A percentile compares a stretch with the other conserved stretches of the same genome.
phyloP scores from a whole-genome alignment of 805 yeast species.

The Saturnispora galanensis region DNA sequence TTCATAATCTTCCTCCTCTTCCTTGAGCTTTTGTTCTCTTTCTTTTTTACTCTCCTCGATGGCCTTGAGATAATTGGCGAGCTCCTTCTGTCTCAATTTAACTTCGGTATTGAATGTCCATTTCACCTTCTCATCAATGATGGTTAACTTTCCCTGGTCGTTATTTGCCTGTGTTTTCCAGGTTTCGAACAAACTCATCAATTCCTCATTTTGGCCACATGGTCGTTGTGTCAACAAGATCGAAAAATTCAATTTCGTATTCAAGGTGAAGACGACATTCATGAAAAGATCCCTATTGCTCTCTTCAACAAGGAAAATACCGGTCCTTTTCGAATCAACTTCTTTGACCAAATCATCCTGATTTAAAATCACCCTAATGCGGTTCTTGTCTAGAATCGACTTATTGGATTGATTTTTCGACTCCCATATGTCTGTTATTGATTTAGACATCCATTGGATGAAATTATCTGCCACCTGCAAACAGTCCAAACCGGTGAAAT shows the following conservation, averaged over 20 bases:
- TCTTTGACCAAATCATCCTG: not conserved
- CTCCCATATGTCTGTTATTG: slow-evolving; percentile 83
- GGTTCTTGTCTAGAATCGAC: slow-evolving; percentile 62
- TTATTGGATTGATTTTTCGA: slow-evolving; percentile 41
- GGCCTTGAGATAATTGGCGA: slow-evolving; percentile 36
- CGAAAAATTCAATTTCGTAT: slow-evolving; percentile 57
- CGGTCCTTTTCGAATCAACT: slow-evolving; percentile 3
- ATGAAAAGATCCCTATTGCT: slow-evolving; percentile 44
- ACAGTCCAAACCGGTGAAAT: slow-evolving; percentile 70
- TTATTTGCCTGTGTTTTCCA: slow-evolving; percentile 28
- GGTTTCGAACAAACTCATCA: slow-evolving; percentile 46
- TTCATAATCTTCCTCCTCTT: slow-evolving; percentile 23
- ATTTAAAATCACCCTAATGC: slow-evolving; percentile 47
- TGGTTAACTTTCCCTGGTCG: slow-evolving; percentile 53
- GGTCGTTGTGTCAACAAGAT: slow-evolving; percentile 67
- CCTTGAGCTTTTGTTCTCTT: slow-evolving; percentile 23
- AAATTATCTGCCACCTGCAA: slow-evolving; percentile 77
- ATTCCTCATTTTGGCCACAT: slow-evolving; percentile 31
- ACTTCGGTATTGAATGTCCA: slow-evolving; percentile 38
- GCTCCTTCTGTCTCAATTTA: slow-evolving; percentile 39
- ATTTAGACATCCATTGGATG: slow-evolving; percentile 92
- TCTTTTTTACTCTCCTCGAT: slow-evolving; percentile 40
- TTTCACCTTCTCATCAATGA: slow-evolving; percentile 31
- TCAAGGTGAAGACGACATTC: slow-evolving; percentile 42
- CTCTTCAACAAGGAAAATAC: slow-evolving; percentile 72